phyloP scores from a whole-genome alignment of 192 early-diverging fungal genomes.

The Coemansia furcata region DNA sequence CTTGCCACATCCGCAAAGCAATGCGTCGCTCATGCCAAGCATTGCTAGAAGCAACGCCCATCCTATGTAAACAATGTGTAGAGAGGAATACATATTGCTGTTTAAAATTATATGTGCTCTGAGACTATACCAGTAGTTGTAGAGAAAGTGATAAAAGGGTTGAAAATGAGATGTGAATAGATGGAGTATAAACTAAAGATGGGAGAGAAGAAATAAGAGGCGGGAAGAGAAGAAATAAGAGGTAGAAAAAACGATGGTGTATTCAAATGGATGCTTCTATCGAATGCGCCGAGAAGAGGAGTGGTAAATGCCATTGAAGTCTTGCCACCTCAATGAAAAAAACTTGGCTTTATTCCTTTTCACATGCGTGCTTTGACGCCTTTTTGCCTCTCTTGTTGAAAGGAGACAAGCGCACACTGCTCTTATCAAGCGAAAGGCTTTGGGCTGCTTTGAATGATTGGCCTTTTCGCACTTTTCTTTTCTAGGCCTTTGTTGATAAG shows the following conservation, averaged over 20 bases:
- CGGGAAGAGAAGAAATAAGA: background rate
- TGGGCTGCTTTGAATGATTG: background rate
- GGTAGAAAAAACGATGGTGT: background rate
- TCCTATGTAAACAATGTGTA: background rate
- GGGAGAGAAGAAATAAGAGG: background rate
- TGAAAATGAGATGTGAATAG: background rate
- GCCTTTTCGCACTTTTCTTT: background rate
- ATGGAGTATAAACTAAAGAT: background rate
- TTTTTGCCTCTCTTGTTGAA: background rate
- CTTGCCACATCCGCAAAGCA: slow-evolving; percentile 26
- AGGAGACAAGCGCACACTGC: too few species aligned
- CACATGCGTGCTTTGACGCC: background rate
- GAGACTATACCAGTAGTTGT: background rate
- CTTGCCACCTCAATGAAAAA: background rate
- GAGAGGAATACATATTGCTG: background rate
- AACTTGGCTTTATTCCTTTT: background rate
- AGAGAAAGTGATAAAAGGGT: background rate
- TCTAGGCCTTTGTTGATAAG: background rate
- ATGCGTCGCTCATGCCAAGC: slow-evolving; percentile 4
- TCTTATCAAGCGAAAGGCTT: too few species aligned
- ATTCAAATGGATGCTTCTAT: background rate
- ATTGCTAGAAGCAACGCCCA: background rate
- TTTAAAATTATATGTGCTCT: background rate
- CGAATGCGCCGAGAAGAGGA: too few species aligned
- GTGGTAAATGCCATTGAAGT: background rate